phyloP scores from a whole-genome alignment of 129 eudicot genomes.

The Erigeron canadensis region DNA sequence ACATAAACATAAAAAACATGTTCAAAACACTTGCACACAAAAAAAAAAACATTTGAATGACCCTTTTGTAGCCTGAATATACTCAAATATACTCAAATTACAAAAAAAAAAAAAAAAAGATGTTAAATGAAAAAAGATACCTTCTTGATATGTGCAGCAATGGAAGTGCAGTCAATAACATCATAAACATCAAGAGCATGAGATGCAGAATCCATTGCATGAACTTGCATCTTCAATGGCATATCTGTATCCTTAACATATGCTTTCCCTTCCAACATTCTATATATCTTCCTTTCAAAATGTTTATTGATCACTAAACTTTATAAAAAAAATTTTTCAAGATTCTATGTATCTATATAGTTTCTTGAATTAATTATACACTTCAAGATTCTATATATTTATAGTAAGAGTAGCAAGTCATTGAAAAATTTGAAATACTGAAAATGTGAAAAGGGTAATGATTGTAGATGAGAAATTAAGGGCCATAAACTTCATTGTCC shows the following conservation, averaged over 20 bases:
- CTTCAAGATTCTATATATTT: slow-evolving; percentile 29
- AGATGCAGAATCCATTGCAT: slow-evolving; percentile 57
- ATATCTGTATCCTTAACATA: slow-evolving; percentile 49
- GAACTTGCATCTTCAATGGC: slow-evolving; percentile 56
- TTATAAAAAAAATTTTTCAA: neutral
- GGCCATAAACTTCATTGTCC: slow-evolving; percentile 36
- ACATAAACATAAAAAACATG: neutral
- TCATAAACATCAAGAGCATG: slow-evolving; percentile 60
- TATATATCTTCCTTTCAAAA: slow-evolving; percentile 17
- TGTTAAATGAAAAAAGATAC: slow-evolving; percentile 10
- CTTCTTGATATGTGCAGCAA: slow-evolving; percentile 65
- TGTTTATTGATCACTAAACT: slow-evolving; percentile 18
- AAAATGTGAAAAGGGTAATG: slow-evolving; percentile 8
- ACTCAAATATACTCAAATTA: too few relatives aligned
- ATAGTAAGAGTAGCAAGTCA: slow-evolving; percentile 16
- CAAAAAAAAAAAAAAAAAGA: neutral
- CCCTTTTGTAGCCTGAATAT: too few relatives aligned
- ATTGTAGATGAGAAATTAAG: slow-evolving; percentile 24
- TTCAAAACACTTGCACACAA: slow-evolving; percentile 3
- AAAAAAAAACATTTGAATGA: neutral
- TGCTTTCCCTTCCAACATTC: slow-evolving; percentile 50
- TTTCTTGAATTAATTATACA: slow-evolving; percentile 34
- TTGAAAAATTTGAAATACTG: neutral
- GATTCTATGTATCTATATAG: slow-evolving; percentile 18
- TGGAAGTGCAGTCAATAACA: slow-evolving; percentile 44